Conservation (phyloP, 1,284 basidiomycete genomes). For the Phenoliferia sp. region DNA sequence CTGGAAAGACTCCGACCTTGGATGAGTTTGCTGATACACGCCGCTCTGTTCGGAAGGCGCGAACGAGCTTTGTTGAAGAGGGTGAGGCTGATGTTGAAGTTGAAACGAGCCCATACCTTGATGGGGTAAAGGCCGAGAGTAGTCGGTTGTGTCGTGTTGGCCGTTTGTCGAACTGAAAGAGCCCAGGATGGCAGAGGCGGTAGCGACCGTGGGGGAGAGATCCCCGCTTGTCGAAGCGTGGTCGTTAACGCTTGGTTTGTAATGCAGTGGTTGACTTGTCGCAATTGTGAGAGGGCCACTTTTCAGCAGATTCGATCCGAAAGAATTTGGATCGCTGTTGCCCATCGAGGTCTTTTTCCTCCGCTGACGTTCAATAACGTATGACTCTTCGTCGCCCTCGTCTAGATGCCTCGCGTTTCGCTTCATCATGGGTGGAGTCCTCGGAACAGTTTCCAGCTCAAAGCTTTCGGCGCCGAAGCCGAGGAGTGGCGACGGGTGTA, state of each 20-base stretch:
- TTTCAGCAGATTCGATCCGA: neutral
- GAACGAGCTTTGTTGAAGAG: conserved; percentile 8
- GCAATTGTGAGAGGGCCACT: conserved; percentile 13
- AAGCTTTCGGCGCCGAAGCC: neutral
- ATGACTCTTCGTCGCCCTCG: neutral
- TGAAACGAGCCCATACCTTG: neutral
- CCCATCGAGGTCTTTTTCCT: neutral
- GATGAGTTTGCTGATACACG: conserved; percentile 1
- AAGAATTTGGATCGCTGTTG: neutral
- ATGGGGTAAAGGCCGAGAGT: neutral
- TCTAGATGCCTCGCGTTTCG: neutral
- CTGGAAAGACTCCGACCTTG: neutral
- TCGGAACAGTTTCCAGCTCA: neutral
- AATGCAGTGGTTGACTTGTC: conserved; percentile 3
- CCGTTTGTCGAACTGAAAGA: conserved; percentile 11
- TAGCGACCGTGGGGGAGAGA: conserved; percentile 30
- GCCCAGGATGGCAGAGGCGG: conserved; percentile 31
- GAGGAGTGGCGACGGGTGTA: neutral
- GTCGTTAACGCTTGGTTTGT: conserved; percentile 2
- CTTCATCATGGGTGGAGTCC: neutral
- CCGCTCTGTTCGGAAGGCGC: neutral
- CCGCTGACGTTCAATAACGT: neutral
- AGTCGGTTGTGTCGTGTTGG: neutral
- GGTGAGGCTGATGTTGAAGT: neutral
- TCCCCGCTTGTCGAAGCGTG: conserved; percentile 8